Conservation (phyloP, 495 filamentous ascomycete species). For the Xylaria intraflava region DNA sequence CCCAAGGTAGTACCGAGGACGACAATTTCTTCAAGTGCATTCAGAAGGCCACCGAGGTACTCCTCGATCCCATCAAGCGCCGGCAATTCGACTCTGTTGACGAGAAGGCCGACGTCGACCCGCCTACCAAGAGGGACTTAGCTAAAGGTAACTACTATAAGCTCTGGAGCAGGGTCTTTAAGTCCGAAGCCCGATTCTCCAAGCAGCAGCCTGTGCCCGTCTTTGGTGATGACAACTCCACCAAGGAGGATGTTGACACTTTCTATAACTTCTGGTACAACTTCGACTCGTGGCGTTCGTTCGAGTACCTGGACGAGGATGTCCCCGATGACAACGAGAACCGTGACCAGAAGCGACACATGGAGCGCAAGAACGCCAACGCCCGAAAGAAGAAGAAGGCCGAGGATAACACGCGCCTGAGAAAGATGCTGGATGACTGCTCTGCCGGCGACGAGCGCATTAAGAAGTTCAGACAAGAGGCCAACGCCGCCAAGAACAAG, state of each 20-base stretch:
- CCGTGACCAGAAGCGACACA: slow-evolving; percentile 96
- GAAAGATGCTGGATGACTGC: slow-evolving; percentile 80
- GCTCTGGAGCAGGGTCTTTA: slow-evolving; percentile 81
- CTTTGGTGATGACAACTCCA: slow-evolving; percentile 77
- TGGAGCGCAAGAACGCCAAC: slow-evolving; percentile 96
- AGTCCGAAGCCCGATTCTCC: slow-evolving; percentile 86
- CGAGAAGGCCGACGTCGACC: slow-evolving; percentile 83
- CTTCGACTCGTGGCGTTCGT: slow-evolving; percentile 95
- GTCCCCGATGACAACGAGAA: slow-evolving; percentile 98
- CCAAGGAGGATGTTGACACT: slow-evolving; percentile 78
- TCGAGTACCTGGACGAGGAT: slow-evolving; percentile 98
- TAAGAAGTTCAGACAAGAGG: slow-evolving; percentile 89
- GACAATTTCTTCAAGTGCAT: slow-evolving; percentile 99
- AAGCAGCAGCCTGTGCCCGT: slow-evolving; percentile 78
- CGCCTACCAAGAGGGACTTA: slow-evolving; percentile 81
- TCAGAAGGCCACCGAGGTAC: slow-evolving; percentile 92
- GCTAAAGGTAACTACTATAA: slow-evolving; percentile 90
- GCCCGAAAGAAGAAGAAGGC: slow-evolving; percentile 98
- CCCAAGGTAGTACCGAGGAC: slow-evolving; percentile 77
- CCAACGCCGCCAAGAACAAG: slow-evolving; percentile 88
- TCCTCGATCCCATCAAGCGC: slow-evolving; percentile 84
- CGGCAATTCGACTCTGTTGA: slow-evolving; percentile 96
- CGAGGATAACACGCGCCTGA: slow-evolving; percentile 86
- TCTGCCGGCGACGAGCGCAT: slow-evolving; percentile 83
- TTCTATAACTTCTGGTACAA: slow-evolving; percentile 99